A percentile compares a stretch with the other conserved stretches of the same genome.
Evolutionary conservation across 495 filamentous ascomycete genomes (phyloP).

Genomic region (Daldinia childiae): DNA sequence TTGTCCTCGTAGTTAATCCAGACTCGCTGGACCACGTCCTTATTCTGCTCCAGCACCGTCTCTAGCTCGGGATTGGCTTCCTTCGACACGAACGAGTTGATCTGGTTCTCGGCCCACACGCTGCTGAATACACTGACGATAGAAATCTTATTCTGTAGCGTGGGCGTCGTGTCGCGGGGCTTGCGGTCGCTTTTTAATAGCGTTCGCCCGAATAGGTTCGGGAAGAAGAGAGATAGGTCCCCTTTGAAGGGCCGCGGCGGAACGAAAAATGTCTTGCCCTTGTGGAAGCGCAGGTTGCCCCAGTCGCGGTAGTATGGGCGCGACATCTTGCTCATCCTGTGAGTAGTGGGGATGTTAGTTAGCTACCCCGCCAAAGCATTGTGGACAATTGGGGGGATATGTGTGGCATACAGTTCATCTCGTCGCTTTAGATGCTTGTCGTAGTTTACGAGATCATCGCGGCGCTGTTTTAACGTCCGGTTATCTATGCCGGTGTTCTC

Average conservation of each 20-base stretch:
- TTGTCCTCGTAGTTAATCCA: constrained; percentile 91
- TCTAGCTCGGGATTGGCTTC: constrained; percentile 72
- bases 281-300: constrained; percentile 78
- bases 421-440: constrained; percentile 81
- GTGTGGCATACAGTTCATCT: constrained; percentile 69
- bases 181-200: constrained; percentile 59
- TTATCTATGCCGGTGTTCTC: constrained; percentile 82
- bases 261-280: constrained; percentile 89
- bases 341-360: constrained; percentile 17
- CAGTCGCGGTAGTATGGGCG: constrained; percentile 95
- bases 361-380: background rate
- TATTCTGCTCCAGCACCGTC: constrained; percentile 56
- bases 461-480: constrained; percentile 71
- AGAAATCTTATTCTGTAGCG: constrained; percentile 74
- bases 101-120: constrained; percentile 85
- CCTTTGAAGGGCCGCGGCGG: constrained; percentile 77
- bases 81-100: constrained; percentile 70
- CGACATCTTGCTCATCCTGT: constrained; percentile 66
- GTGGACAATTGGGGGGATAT: background rate
- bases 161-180: constrained; percentile 71
- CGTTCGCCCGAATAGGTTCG: constrained; percentile 85
- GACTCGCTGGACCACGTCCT: constrained; percentile 71
- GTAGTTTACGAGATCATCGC: constrained; percentile 84
- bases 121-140: constrained; percentile 84
- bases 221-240: constrained; percentile 87